phyloP scores from a whole-genome alignment of 2,329 filamentous ascomycete species.

The Exophiala aquamarina region DNA sequence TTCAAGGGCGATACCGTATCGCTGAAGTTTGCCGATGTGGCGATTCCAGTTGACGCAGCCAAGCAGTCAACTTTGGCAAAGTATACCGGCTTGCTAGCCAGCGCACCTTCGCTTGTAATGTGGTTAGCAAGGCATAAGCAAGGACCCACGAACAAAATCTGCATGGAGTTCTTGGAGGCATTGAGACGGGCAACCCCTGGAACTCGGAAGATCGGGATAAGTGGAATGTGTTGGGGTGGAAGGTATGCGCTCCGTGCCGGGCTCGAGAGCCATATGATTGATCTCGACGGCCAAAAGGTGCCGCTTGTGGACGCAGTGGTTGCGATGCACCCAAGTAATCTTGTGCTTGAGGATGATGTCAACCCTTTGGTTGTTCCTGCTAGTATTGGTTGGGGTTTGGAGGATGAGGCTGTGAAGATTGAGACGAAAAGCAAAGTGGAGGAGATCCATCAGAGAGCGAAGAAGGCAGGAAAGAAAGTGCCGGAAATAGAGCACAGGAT shows the following conservation, averaged over 20 bases:
- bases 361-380: conserved; percentile 28
- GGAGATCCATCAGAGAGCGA: conserved; percentile 24
- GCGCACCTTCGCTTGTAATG: conserved; percentile 49
- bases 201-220: conserved; percentile 54
- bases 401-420: conserved; percentile 26
- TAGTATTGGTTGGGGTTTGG: conserved; percentile 28
- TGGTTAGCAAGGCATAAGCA: conserved; percentile 55
- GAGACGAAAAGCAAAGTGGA: conserved; percentile 28
- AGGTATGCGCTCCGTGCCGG: conserved; percentile 53
- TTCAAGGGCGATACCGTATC: conserved; percentile 67
- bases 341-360: conserved; percentile 51
- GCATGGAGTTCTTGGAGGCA: conserved; percentile 53
- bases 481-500: conserved; percentile 35
- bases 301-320: conserved; percentile 53
- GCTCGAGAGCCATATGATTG: conserved; percentile 36
- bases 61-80: conserved; percentile 50
- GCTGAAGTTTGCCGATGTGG: conserved; percentile 54
- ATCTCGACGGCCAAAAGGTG: conserved; percentile 32
- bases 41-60: conserved; percentile 58
- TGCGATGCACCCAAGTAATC: conserved; percentile 53
- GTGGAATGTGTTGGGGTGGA: conserved; percentile 66
- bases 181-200: conserved; percentile 45
- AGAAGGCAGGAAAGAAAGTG: conserved; percentile 24
- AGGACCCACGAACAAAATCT: conserved; percentile 54
- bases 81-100: conserved; percentile 41